Conservation (phyloP, 495 filamentous ascomycete genomes). For the Xylaria nigripes region DNA sequence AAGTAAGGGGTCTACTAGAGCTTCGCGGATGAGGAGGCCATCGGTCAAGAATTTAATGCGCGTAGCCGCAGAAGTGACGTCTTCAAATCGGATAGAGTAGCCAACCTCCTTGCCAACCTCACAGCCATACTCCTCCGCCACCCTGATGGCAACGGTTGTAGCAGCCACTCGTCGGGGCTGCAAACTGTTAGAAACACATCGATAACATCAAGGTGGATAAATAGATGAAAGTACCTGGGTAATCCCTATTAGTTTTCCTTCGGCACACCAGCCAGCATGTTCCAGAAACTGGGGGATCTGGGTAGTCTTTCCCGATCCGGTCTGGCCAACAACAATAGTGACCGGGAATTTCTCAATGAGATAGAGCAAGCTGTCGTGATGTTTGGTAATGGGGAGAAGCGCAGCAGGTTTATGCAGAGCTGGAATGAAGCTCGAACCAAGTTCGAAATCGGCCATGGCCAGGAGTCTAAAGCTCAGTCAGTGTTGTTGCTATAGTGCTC, state of each 20-base stretch:
- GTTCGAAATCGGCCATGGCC: conserved; percentile 49
- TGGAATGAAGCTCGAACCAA: conserved; percentile 60
- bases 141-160: conserved; percentile 81
- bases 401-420: conserved; percentile 69
- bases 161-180: conserved; percentile 89
- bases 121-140: conserved; percentile 88
- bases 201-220: neutral
- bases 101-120: conserved; percentile 91
- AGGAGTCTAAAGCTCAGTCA: neutral
- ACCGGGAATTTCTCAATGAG: conserved; percentile 69
- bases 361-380: conserved; percentile 66
- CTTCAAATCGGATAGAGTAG: conserved; percentile 94
- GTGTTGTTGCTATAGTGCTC: neutral
- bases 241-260: conserved; percentile 72
- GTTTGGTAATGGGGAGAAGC: conserved; percentile 68
- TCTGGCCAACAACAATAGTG: conserved; percentile 80
- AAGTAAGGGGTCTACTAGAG: conserved; percentile 83
- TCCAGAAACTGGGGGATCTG: conserved; percentile 84
- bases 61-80: conserved; percentile 80
- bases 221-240: conserved; percentile 64
- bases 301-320: conserved; percentile 86
- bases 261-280: conserved; percentile 79
- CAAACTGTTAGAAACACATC: conserved; percentile 13
- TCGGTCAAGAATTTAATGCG: conserved; percentile 96
- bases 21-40: conserved; percentile 88